These are phyloP conservation scores for Xerocomus nothofagi DNA, from an alignment of 1,284 basidiomycete genomes.

Conservation along the genomic window DNA sequence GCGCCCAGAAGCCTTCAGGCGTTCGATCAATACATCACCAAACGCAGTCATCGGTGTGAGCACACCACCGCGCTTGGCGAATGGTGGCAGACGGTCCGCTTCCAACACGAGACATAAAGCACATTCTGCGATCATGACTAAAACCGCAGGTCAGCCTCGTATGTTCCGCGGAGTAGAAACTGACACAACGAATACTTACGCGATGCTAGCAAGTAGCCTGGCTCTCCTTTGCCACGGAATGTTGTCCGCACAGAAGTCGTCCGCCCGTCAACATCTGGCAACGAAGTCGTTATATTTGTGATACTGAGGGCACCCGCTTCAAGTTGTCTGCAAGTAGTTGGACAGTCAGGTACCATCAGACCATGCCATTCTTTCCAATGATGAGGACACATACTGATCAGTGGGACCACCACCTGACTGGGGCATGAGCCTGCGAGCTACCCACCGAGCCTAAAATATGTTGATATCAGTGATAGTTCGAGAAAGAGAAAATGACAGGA, in stretches of 20 bases:
- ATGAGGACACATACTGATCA: conserved; percentile 45
- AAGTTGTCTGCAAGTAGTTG: conserved; percentile 45
- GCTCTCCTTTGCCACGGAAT: conserved; percentile 69
- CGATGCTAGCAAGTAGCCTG: conserved; percentile 73
- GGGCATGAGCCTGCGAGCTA: conserved; percentile 43
- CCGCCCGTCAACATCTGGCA: conserved; percentile 41
- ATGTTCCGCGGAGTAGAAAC: neutral
- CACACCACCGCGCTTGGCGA: conserved; percentile 68
- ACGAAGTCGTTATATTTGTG: conserved; percentile 57
- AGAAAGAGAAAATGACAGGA: neutral
- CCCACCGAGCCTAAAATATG: conserved; percentile 50
- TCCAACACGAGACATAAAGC: conserved; percentile 68
- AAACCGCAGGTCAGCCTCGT: conserved; percentile 7
- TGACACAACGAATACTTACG: conserved; percentile 40
- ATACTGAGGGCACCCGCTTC: conserved; percentile 56
- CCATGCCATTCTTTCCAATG: neutral
- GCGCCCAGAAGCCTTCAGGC: conserved; percentile 55
- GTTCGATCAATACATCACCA: conserved; percentile 67
- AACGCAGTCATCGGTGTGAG: conserved; percentile 78
- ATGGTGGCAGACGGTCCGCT: conserved; percentile 48
- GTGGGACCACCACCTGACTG: conserved; percentile 64
- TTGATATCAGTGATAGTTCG: neutral
- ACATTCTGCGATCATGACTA: conserved; percentile 76
- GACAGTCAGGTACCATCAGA: conserved; percentile 5
- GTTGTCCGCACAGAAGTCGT: conserved; percentile 60